phyloP scores from a whole-genome alignment of 1,284 basidiomycete genomes.

The Apiotrichum montevideense region DNA sequence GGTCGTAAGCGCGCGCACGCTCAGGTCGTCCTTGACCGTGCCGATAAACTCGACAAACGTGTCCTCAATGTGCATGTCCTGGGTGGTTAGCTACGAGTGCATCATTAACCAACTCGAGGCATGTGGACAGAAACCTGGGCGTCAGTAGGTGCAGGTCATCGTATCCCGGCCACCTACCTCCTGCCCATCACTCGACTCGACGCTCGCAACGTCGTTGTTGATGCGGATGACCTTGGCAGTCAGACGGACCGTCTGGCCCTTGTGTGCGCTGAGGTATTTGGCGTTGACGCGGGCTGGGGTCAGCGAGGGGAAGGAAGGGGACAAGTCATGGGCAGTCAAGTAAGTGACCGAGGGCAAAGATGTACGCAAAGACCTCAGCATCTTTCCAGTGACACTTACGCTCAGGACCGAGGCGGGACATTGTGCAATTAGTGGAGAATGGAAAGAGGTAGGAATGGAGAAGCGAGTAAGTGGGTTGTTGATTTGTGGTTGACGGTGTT shows the following conservation, averaged over 20 bases:
- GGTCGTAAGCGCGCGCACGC: constrained; percentile 58
- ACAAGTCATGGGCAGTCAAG: too few relatives aligned
- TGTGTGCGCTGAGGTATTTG: constrained; percentile 29
- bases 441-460: constrained; percentile 1
- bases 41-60: constrained; percentile 71
- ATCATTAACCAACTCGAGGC: constrained; percentile 44
- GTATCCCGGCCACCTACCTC: constrained; percentile 44
- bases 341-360: too few relatives aligned
- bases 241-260: constrained; percentile 59
- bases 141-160: background rate
- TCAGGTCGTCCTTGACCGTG: constrained; percentile 56
- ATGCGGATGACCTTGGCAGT: constrained; percentile 62
- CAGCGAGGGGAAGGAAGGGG: background rate
- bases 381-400: constrained; percentile 30
- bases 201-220: constrained; percentile 55
- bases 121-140: constrained; percentile 54
- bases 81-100: background rate
- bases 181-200: constrained; percentile 66
- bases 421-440: constrained; percentile 9
- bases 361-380: too few relatives aligned
- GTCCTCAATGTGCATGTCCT: constrained; percentile 54
- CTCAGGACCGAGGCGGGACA: constrained; percentile 40
- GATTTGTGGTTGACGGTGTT: background rate
- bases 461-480: background rate
- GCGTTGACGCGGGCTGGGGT: constrained; percentile 40